These are phyloP conservation scores for Stachybotrys chartarum DNA, from an alignment of 2,329 filamentous ascomycete genomes.

Conservation along the genomic window DNA sequence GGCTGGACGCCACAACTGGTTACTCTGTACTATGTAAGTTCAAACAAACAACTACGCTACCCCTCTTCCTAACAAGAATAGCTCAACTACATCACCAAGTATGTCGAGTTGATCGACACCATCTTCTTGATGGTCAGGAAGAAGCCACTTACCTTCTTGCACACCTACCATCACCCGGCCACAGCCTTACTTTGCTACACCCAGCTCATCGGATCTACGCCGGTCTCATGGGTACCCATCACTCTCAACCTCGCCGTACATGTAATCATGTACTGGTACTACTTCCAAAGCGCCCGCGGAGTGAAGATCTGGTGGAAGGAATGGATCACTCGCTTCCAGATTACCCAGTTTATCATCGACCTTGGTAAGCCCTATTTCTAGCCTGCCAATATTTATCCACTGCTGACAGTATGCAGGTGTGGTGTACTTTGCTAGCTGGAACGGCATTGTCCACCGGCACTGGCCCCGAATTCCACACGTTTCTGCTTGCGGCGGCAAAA, in stretches of 20 bases:
- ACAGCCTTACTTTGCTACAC: conserved; percentile 87
- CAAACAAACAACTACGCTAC: not conserved
- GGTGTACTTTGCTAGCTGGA: not conserved
- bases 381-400: conserved; percentile 56
- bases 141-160: conserved; percentile 88
- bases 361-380: conserved; percentile 59
- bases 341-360: conserved; percentile 82
- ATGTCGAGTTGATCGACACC: conserved; percentile 79
- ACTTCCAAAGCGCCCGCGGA: conserved; percentile 86
- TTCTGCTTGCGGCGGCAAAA: conserved; percentile 67
- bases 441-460: conserved; percentile 32
- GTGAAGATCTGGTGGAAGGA: conserved; percentile 93
- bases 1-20: conserved; percentile 82
- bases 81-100: conserved; percentile 90
- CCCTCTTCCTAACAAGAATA: conserved; percentile 33
- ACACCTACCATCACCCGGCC: conserved; percentile 88
- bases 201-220: conserved; percentile 74
- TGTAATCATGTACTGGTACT: conserved; percentile 97
- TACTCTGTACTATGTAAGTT: conserved; percentile 76
- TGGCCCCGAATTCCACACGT: conserved; percentile 62
- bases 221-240: conserved; percentile 82
- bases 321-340: conserved; percentile 87
- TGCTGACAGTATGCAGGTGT: conserved; percentile 36
- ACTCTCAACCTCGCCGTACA: conserved; percentile 77
- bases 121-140: conserved; percentile 90